Conservation (phyloP, 2,329 filamentous ascomycete genomes). For the Aspergillus pseudoglaucus region DNA sequence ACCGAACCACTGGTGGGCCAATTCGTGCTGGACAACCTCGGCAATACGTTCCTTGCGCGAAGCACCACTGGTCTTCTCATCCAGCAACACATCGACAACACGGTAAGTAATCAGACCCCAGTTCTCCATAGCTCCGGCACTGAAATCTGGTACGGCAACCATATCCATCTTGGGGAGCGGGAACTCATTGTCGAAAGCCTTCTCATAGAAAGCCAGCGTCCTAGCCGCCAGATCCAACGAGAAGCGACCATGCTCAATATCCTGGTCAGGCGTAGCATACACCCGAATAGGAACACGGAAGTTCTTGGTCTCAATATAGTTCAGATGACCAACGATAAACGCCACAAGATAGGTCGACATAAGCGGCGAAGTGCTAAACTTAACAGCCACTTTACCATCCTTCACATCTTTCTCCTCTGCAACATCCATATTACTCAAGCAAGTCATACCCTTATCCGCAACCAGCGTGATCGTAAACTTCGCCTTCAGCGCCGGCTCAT, state of each 20-base stretch:
- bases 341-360: slow-evolving; percentile 97
- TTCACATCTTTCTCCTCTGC: slow-evolving; percentile 68
- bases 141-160: slow-evolving; percentile 93
- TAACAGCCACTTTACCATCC: slow-evolving; percentile 72
- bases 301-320: slow-evolving; percentile 83
- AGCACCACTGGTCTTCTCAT: slow-evolving; percentile 85
- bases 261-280: slow-evolving; percentile 83
- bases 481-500: slow-evolving; percentile 90
- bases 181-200: slow-evolving; percentile 82
- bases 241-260: slow-evolving; percentile 87
- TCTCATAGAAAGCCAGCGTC: slow-evolving; percentile 90
- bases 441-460: slow-evolving; percentile 84
- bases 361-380: slow-evolving; percentile 82
- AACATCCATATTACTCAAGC: slow-evolving; percentile 95
- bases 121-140: slow-evolving; percentile 95
- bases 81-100: slow-evolving; percentile 81
- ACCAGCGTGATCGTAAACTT: slow-evolving; percentile 86
- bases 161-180: slow-evolving; percentile 93
- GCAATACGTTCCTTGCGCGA: slow-evolving; percentile 87
- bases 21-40: slow-evolving; percentile 91
- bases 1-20: slow-evolving; percentile 97
- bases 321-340: slow-evolving; percentile 89
- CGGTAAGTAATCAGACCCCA: slow-evolving; percentile 96
- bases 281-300: slow-evolving; percentile 90
- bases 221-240: slow-evolving; percentile 82